Conservation (phyloP, 306 rosid species). For the Aeschynomene evenia region DNA sequence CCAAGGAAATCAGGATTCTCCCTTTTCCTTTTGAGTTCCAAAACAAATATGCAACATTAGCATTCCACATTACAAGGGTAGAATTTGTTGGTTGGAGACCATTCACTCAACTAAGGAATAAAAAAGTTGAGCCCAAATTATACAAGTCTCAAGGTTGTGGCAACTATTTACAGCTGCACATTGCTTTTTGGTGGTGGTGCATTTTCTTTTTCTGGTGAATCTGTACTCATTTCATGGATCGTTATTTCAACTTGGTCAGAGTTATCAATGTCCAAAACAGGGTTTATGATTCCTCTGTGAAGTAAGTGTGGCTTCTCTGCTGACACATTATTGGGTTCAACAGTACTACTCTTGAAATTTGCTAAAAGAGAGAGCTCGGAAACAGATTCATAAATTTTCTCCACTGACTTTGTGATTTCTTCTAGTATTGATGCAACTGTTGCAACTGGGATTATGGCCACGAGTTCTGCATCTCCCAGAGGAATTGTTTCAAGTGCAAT, state of each 20-base stretch:
- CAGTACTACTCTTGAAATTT: conserved; percentile 51
- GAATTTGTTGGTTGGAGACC: background rate
- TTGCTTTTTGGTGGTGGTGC: conserved; percentile 25
- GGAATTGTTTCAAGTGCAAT: conserved; percentile 42
- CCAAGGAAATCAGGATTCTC: too few relatives aligned
- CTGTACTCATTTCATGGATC: conserved; percentile 31
- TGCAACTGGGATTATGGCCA: conserved; percentile 55
- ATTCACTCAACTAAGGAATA: conserved; percentile 29
- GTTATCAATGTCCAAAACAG: conserved; percentile 43
- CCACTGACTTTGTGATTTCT: conserved; percentile 64
- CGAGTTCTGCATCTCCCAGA: conserved; percentile 42
- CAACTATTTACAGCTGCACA: conserved; percentile 35
- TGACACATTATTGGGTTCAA: conserved; percentile 39
- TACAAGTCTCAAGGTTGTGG: conserved; percentile 22
- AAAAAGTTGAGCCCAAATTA: conserved; percentile 21
- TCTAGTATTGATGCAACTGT: conserved; percentile 60
- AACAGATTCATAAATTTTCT: conserved; percentile 59
- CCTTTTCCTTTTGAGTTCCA: too few relatives aligned
- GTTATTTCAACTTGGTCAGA: conserved; percentile 46
- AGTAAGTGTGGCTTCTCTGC: conserved; percentile 61
- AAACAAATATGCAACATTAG: background rate
- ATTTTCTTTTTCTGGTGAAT: conserved; percentile 31
- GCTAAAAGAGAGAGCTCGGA: conserved; percentile 67
- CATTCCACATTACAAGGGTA: conserved; percentile 4
- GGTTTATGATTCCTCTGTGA: conserved; percentile 71